These are phyloP conservation scores for Globisporangium canariense DNA, from an alignment of 352 stramenopile genomes.

Conservation along the genomic window DNA sequence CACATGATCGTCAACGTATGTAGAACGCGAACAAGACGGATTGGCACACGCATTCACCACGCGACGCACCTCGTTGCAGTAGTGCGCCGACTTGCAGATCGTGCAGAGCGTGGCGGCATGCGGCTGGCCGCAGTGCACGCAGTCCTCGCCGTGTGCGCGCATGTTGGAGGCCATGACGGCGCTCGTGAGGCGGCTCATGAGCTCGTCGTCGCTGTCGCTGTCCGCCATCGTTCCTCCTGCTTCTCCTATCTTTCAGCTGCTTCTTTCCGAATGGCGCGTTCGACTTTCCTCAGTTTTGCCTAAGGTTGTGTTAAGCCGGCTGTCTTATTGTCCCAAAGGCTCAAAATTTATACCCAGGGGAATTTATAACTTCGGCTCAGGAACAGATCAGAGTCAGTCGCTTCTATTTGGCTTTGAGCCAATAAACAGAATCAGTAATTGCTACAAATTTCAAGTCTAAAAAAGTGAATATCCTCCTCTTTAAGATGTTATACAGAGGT, in stretches of 20 bases:
- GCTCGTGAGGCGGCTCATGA: slow-evolving; percentile 70
- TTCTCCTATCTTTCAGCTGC: neutral
- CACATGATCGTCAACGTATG: neutral
- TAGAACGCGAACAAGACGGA: neutral
- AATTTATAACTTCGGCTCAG: too few species aligned
- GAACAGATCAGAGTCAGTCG: too few species aligned
- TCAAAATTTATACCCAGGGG: too few species aligned
- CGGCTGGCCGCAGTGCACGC: slow-evolving; percentile 63
- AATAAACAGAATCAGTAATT: too few species aligned
- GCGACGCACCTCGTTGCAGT: slow-evolving; percentile 71
- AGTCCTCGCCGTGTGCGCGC: slow-evolving; percentile 42
- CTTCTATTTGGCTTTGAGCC: too few species aligned
- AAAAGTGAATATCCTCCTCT: too few species aligned
- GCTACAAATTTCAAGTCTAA: too few species aligned
- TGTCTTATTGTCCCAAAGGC: too few species aligned
- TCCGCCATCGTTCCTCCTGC: slow-evolving; percentile 37
- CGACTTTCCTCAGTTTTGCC: slow-evolving; percentile 2
- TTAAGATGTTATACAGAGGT: too few species aligned
- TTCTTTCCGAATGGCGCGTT: neutral
- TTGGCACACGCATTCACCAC: slow-evolving; percentile 32
- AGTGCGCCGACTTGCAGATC: slow-evolving; percentile 62
- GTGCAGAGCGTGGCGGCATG: slow-evolving; percentile 56
- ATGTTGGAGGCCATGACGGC: slow-evolving; percentile 28
- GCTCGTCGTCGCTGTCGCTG: slow-evolving; percentile 87
- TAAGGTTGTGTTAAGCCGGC: neutral